These are phyloP conservation scores for Boletus tylopilopsis DNA, from an alignment of 768 basidiomycete genomes.

Conservation along the genomic window DNA sequence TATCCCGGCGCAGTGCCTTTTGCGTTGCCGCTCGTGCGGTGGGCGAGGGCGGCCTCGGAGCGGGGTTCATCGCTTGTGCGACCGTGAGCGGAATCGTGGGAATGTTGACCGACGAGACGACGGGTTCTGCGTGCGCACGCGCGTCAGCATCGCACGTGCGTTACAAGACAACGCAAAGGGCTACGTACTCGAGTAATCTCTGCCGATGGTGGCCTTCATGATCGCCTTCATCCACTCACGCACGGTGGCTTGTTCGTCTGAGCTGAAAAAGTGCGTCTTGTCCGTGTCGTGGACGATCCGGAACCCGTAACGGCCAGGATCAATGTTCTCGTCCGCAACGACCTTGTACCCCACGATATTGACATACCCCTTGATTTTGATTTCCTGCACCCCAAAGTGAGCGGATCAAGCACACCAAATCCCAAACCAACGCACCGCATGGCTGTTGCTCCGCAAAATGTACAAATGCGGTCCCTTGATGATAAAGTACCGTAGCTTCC, in stretches of 20 bases:
- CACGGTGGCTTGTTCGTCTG: slow-evolving; percentile 76
- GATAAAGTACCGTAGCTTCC: slow-evolving; percentile 91
- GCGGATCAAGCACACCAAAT: neutral
- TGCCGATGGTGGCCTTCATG: slow-evolving; percentile 96
- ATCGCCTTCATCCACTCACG: slow-evolving; percentile 99
- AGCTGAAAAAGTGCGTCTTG: slow-evolving; percentile 88
- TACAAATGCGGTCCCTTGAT: slow-evolving; percentile 92
- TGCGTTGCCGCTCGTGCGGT: slow-evolving; percentile 84
- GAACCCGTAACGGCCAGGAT: slow-evolving; percentile 94
- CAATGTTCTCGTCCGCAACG: slow-evolving; percentile 85
- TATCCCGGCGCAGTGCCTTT: slow-evolving; percentile 78
- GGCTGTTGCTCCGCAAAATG: slow-evolving; percentile 73
- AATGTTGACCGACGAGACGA: slow-evolving; percentile 94
- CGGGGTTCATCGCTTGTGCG: slow-evolving; percentile 95
- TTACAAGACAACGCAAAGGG: neutral
- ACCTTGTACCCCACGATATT: slow-evolving; percentile 91
- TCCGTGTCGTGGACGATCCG: slow-evolving; percentile 86
- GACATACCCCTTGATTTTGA: slow-evolving; percentile 94
- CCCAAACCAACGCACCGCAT: slow-evolving; percentile 29
- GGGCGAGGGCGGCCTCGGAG: slow-evolving; percentile 92
- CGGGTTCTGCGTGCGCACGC: slow-evolving; percentile 61
- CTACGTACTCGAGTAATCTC: slow-evolving; percentile 84
- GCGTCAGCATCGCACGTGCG: neutral
- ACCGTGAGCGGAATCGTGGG: slow-evolving; percentile 93
- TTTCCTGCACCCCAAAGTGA: slow-evolving; percentile 55